Conservation (phyloP, 2,329 filamentous ascomycete species). For the Aspergillus viridinutans region DNA sequence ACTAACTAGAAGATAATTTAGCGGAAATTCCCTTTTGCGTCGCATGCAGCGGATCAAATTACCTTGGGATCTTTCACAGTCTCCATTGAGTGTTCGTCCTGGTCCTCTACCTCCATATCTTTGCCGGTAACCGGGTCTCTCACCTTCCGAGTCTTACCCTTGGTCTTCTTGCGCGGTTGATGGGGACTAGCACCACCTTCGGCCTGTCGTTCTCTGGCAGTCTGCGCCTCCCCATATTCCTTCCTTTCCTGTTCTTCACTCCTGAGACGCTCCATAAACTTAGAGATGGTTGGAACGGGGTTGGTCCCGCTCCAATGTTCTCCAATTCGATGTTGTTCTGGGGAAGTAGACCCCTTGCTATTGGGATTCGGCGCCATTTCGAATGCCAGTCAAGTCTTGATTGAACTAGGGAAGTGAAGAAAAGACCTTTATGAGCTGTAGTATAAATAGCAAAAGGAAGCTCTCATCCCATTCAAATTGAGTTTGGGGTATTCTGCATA, state of each 20-base stretch:
- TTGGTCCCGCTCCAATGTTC: constrained; percentile 80
- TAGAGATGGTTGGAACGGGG: constrained; percentile 79
- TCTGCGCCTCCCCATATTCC: constrained; percentile 42
- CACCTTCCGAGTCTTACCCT: constrained; percentile 55
- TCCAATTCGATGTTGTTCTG: constrained; percentile 44
- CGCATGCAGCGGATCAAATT: constrained; percentile 18
- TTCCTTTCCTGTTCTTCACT: constrained; percentile 66
- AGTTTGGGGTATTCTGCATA: not conserved
- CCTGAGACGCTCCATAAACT: constrained; percentile 77
- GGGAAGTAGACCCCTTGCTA: constrained; percentile 12
- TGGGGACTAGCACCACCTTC: constrained; percentile 48
- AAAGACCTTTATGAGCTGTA: not conserved
- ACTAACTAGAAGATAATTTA: constrained; percentile 54
- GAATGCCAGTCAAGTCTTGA: not conserved
- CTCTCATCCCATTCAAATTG: not conserved
- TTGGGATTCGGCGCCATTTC: constrained; percentile 13
- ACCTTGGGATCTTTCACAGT: constrained; percentile 69
- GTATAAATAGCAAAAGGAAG: not conserved
- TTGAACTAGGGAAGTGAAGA: not conserved
- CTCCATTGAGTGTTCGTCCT: constrained; percentile 65
- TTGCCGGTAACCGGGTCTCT: constrained; percentile 86
- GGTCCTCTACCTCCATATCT: constrained; percentile 80
- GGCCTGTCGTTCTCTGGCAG: constrained; percentile 23
- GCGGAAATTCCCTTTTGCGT: not conserved
- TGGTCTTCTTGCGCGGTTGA: constrained; percentile 41